Percentiles rank a stretch among this genome's conserved stretches.
Evolutionary conservation across 2,329 filamentous ascomycete species (phyloP).

Genomic region (Alternaria sp.): DNA sequence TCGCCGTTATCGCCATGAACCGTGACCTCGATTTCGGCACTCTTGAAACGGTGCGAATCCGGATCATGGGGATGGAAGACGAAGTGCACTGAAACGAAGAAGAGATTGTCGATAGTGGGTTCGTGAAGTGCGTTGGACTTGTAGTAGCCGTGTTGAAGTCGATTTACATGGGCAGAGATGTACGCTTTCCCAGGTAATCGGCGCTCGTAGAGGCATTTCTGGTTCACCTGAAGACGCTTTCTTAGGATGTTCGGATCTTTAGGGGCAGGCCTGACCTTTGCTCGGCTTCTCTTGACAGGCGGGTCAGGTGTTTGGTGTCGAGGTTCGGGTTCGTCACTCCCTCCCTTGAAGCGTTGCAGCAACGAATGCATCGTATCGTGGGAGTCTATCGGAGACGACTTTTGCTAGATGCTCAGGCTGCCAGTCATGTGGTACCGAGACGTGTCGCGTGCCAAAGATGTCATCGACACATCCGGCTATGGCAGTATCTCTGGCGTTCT

Average conservation of each 20-base stretch:
- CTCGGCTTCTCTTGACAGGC: conserved; percentile 18
- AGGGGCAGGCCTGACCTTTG: conserved; percentile 15
- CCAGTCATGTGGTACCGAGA: neutral
- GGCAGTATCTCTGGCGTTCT: neutral
- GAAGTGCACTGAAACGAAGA: conserved; percentile 60
- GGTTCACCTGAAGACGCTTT: conserved; percentile 40
- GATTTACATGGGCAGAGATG: conserved; percentile 60
- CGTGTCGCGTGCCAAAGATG: neutral
- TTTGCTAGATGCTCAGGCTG: neutral
- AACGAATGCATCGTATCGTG: conserved; percentile 20
- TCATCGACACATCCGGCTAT: conserved; percentile 4
- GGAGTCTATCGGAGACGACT: neutral
- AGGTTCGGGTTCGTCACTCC: conserved; percentile 3
- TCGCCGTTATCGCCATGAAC: conserved; percentile 39
- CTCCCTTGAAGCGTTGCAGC: conserved; percentile 17
- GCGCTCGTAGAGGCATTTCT: conserved; percentile 60
- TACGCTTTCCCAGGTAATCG: conserved; percentile 59
- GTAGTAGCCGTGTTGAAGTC: conserved; percentile 61
- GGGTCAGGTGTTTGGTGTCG: conserved; percentile 5
- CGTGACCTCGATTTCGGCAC: conserved; percentile 56
- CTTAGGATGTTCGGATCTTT: conserved; percentile 39
- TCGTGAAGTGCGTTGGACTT: conserved; percentile 56
- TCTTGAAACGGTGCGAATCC: conserved; percentile 57
- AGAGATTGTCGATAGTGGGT: conserved; percentile 54
- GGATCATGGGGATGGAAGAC: conserved; percentile 60